These are phyloP conservation scores for Spergularia bocconei DNA, from an alignment of 148 eudicot species.

Conservation along the genomic window DNA sequence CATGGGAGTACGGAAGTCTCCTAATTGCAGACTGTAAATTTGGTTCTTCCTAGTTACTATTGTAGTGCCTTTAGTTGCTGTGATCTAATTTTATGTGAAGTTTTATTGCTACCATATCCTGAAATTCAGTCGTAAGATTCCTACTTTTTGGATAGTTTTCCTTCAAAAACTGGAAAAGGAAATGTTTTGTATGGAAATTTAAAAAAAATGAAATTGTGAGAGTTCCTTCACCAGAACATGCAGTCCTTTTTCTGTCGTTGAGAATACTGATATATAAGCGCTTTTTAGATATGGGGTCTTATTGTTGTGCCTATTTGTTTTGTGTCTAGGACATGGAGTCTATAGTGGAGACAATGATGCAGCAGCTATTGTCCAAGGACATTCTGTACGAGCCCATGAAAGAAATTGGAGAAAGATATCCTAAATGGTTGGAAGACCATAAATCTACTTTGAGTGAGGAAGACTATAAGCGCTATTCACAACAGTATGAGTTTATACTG, in stretches of 20 bases:
- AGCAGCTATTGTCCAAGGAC: constrained; percentile 88
- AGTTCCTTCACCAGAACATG: not conserved
- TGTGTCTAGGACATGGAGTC: constrained; percentile 83
- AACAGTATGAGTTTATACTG: constrained; percentile 69
- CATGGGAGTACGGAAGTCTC: too few relatives aligned
- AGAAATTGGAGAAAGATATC: constrained; percentile 93
- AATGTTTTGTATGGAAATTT: too few relatives aligned
- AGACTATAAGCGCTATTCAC: constrained; percentile 68
- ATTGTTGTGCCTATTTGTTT: not conserved
- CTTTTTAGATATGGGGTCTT: not conserved
- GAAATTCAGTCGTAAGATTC: too few relatives aligned
- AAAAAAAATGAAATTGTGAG: not conserved
- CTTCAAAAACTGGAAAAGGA: too few relatives aligned
- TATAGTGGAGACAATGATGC: constrained; percentile 97
- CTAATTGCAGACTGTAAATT: too few relatives aligned
- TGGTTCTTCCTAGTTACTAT: too few relatives aligned
- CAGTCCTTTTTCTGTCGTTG: not conserved
- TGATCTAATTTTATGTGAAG: too few relatives aligned
- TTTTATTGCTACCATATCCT: too few relatives aligned
- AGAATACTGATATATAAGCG: not conserved
- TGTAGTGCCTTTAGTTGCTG: too few relatives aligned
- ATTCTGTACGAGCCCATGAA: constrained; percentile 94
- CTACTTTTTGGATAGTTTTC: too few relatives aligned
- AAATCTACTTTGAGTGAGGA: constrained; percentile 57
- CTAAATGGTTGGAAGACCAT: constrained; percentile 89